These are phyloP conservation scores for Tricholomella constricta DNA, from an alignment of 768 basidiomycete genomes.

Conservation along the genomic window DNA sequence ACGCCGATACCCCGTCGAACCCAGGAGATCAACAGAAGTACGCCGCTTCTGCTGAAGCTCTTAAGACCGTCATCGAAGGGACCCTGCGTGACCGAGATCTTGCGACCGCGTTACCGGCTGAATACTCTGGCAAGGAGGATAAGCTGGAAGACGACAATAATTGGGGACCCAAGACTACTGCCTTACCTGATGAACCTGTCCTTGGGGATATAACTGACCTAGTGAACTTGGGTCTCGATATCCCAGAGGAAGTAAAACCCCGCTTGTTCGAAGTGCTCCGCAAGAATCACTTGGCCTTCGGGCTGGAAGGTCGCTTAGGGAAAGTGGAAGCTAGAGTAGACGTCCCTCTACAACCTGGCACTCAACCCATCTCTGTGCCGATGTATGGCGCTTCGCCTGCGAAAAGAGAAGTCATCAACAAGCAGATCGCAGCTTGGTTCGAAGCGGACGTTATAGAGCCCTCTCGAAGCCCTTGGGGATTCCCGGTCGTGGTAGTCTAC, in stretches of 20 bases:
- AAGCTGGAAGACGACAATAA: constrained; percentile 25
- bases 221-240: neutral
- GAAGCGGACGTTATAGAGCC: no score
- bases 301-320: neutral
- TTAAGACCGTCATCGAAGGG: neutral
- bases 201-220: neutral
- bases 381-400: no score
- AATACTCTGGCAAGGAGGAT: constrained; percentile 20
- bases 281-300: neutral
- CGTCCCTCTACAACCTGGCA: constrained; percentile 24
- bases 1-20: neutral
- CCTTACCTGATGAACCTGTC: constrained; percentile 16
- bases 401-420: constrained; percentile 29
- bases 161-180: constrained; percentile 32
- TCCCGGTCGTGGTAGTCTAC: no score
- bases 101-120: neutral
- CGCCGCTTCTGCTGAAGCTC: no score
- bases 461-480: constrained; percentile 39
- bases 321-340: constrained; percentile 22
- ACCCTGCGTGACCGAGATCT: neutral
- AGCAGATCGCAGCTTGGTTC: no score
- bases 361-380: constrained; percentile 26
- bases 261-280: constrained; percentile 16
- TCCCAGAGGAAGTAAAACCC: neutral
- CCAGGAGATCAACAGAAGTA: neutral